Percentiles rank a stretch among this genome's conserved stretches.
Evolutionary conservation across 495 filamentous ascomycete species (phyloP).

Genomic region (Hyaloscypha bicolor): DNA sequence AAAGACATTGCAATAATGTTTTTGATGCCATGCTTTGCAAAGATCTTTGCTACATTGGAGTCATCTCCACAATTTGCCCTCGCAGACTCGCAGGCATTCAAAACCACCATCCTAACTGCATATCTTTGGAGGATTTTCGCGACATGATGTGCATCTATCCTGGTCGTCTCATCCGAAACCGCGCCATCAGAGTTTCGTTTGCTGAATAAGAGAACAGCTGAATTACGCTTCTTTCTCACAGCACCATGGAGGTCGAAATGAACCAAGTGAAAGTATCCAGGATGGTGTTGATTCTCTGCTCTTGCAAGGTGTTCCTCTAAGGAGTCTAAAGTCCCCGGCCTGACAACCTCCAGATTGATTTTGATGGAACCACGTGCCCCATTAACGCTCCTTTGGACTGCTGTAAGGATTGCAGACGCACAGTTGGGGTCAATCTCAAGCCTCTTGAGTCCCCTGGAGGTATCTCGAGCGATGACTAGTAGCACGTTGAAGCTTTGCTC

Average conservation of each 20-base stretch:
- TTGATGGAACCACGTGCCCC: neutral
- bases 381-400: neutral
- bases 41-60: slow-evolving; percentile 14
- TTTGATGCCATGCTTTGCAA: slow-evolving; percentile 5
- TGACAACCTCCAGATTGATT: slow-evolving; percentile 10
- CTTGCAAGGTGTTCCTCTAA: neutral
- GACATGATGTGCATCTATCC: neutral
- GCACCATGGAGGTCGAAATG: slow-evolving; percentile 15
- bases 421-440: too few species aligned
- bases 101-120: neutral
- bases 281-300: neutral
- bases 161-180: neutral
- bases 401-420: neutral
- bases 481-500: slow-evolving; percentile 3
- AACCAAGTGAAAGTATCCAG: slow-evolving; percentile 19
- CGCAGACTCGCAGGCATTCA: slow-evolving; percentile 19
- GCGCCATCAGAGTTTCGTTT: neutral
- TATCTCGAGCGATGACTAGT: neutral
- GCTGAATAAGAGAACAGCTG: neutral
- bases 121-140: slow-evolving; percentile 1
- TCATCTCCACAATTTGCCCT: slow-evolving; percentile 11
- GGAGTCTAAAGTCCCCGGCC: slow-evolving; percentile 10
- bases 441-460: too few species aligned
- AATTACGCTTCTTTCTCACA: neutral
- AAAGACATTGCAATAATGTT: slow-evolving; percentile 15